These are phyloP conservation scores for Acanthamoeba healyi DNA, from an alignment of 208 protist species.

Conservation along the genomic window DNA sequence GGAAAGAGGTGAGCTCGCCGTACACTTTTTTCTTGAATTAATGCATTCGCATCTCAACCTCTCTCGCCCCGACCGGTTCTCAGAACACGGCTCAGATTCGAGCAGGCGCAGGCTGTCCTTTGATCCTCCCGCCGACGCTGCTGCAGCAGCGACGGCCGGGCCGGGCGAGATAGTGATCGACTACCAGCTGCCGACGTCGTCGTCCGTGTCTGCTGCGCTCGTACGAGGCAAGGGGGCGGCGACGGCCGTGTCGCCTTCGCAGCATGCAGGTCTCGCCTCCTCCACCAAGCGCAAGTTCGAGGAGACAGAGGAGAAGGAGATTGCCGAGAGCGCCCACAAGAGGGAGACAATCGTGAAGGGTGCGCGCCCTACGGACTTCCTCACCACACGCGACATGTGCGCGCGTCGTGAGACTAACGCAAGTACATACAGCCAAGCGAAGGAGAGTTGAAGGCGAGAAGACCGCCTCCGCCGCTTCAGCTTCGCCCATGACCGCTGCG, in stretches of 20 bases:
- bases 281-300: slow-evolving; percentile 14
- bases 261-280: neutral
- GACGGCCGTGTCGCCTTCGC: too few relatives aligned
- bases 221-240: too few relatives aligned
- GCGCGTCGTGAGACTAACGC: neutral
- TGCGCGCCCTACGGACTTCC: neutral
- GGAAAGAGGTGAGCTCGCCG: neutral
- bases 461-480: neutral
- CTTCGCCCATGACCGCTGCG: neutral
- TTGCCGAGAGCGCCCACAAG: slow-evolving; percentile 17
- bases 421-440: slow-evolving; percentile 18
- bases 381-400: neutral
- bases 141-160: too few relatives aligned
- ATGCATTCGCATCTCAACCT: neutral
- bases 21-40: neutral
- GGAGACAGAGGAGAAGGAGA: slow-evolving; percentile 57
- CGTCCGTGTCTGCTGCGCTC: too few relatives aligned
- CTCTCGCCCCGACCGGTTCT: neutral
- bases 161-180: slow-evolving; percentile 38
- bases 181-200: neutral
- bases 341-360: slow-evolving; percentile 1
- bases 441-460: slow-evolving; percentile 57
- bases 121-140: neutral
- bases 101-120: slow-evolving; percentile 22
- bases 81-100: neutral